Evolutionary conservation across 768 basidiomycete genomes (phyloP), one percentile per base, ranked within the genome.

Genomic region (Pisolithus microcarpus): DNA sequence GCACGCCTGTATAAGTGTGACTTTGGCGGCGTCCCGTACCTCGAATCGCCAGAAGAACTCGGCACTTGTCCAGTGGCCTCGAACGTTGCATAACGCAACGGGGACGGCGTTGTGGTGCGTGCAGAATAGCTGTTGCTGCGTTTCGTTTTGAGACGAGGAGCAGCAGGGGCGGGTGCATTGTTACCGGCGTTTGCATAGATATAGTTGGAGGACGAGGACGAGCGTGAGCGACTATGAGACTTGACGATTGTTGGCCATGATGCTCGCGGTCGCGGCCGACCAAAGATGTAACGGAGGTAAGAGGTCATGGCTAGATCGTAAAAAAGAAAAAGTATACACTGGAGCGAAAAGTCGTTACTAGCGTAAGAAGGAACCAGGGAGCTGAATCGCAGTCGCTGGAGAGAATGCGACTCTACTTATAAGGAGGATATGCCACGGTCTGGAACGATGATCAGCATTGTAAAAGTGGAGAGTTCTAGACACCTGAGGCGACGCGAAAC

Each of bases 211-310:
- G 67, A 60, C 7, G 74, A 64, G 23, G 64, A 56, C 19, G 78
- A 74, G 30, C 63, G 64, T 18, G 77, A 73, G 28, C 75, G 75
- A 44, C 59, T 62, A 55, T 76, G 74, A 36, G 73, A 62, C 62
- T 72, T 50, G 72, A 53, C 43, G 62, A 56, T 54, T 58, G 53
- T 45, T 58, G 56, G 56, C 61, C 28, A 59, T 56, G 56, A 56
- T 58, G 58, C 43, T 31, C 60, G 37, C 65, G 63, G 39, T 64
- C 46, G 21, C 51, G 46, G 37, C 66, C 67, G n/a, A 39, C 74
- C 73, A 51, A 76, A 76, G 57, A 75, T 65, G 52, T 62, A 75
- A 53, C 78, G 78, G 52, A 80, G 59, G 66, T 76, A 75, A 31
- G 78, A 73, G 46, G 76, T 70, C 77, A 79, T 79, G 51, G 49